Conservation (phyloP, 768 basidiomycete species). For the Termitomyces sp. region DNA sequence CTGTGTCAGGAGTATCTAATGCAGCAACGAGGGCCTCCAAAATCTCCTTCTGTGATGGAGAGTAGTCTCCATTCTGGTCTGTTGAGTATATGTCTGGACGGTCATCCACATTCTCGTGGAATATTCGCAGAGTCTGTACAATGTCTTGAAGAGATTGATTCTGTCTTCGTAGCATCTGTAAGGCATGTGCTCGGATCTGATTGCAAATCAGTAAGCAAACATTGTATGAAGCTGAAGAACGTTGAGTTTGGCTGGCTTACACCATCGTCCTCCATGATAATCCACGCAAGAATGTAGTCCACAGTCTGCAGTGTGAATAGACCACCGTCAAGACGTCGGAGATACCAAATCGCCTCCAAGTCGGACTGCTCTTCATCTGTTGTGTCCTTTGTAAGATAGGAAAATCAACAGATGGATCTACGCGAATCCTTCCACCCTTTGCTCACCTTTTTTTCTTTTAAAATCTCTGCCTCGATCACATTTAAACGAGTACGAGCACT, state of each 20-base stretch:
- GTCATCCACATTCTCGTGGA: conserved; percentile 71
- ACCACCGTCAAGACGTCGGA: conserved; percentile 85
- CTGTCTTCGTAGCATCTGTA: conserved; percentile 73
- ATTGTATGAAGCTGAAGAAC: background rate
- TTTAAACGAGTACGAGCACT: conserved; percentile 58
- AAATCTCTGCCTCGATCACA: conserved; percentile 63
- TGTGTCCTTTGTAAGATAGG: conserved; percentile 41
- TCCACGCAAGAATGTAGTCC: conserved; percentile 94
- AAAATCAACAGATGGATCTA: background rate
- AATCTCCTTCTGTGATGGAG: conserved; percentile 62
- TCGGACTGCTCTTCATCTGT: conserved; percentile 55
- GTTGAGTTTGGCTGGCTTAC: conserved; percentile 42
- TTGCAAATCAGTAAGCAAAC: background rate
- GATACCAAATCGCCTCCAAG: conserved; percentile 76
- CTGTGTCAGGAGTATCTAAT: conserved; percentile 31
- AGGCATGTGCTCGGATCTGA: conserved; percentile 76
- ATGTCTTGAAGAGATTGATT: conserved; percentile 70
- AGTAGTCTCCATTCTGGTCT: conserved; percentile 32
- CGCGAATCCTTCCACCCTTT: background rate
- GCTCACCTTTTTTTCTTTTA: conserved; percentile 61
- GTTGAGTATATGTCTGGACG: conserved; percentile 29
- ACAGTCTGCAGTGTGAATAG: conserved; percentile 86
- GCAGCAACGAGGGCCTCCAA: conserved; percentile 65
- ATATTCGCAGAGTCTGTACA: conserved; percentile 65
- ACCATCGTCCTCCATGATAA: conserved; percentile 97